These are phyloP conservation scores for Aspergillus sergii DNA, from an alignment of 2,329 filamentous ascomycete genomes.

Conservation along the genomic window DNA sequence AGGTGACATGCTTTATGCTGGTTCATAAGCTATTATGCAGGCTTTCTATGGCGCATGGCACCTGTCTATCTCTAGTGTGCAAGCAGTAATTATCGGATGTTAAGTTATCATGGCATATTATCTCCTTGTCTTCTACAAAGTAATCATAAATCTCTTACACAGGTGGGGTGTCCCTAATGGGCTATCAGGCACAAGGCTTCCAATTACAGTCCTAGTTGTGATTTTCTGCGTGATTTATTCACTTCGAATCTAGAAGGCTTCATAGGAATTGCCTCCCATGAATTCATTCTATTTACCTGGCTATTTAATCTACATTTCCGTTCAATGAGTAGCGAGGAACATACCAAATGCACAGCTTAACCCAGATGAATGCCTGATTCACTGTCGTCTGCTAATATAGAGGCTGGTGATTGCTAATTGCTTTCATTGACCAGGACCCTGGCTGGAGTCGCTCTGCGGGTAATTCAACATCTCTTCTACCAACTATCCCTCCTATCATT, in stretches of 20 bases:
- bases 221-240: background rate
- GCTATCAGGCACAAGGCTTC: background rate
- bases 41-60: no score
- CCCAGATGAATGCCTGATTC: background rate
- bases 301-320: background rate
- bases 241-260: background rate
- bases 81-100: no score
- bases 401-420: background rate
- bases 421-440: background rate
- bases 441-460: no score
- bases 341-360: background rate
- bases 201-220: no score
- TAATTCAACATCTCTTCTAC: no score
- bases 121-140: background rate
- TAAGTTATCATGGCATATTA: background rate
- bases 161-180: background rate
- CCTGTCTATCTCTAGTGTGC: no score
- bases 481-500: no score
- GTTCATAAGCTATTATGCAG: background rate
- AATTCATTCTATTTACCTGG: background rate
- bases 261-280: background rate
- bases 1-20: background rate
- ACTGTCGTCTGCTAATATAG: background rate
- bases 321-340: background rate
- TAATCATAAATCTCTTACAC: background rate